These are phyloP conservation scores for Xylaria sp. DNA, from an alignment of 2,329 filamentous ascomycete species.

Conservation along the genomic window DNA sequence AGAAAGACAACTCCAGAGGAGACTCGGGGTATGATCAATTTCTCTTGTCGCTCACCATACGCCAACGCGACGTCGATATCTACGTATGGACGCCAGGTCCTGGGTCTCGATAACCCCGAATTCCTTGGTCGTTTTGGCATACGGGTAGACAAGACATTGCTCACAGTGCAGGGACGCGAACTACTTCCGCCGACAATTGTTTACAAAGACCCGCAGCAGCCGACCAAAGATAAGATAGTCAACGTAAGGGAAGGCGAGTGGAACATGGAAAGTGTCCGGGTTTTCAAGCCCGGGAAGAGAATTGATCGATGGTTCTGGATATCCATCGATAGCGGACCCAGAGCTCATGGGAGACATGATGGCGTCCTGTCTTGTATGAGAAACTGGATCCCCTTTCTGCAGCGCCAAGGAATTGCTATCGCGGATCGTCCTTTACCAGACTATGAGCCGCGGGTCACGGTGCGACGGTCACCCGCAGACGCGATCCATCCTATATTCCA, in stretches of 20 bases:
- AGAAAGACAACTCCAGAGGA: conserved; percentile 69
- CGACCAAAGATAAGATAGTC: conserved; percentile 46
- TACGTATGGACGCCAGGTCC: conserved; percentile 62
- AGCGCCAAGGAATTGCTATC: conserved; percentile 55
- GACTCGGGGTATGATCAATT: conserved; percentile 74
- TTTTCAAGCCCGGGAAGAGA: conserved; percentile 59
- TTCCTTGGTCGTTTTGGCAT: conserved; percentile 67
- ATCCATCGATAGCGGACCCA: conserved; percentile 48
- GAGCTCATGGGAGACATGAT: neutral
- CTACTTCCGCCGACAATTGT: conserved; percentile 68
- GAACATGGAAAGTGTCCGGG: conserved; percentile 72
- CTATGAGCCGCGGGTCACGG: conserved; percentile 17
- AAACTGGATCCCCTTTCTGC: conserved; percentile 53
- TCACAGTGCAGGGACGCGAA: conserved; percentile 79
- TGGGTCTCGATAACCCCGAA: conserved; percentile 65
- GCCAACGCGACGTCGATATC: conserved; percentile 75
- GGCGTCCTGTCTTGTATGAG: conserved; percentile 41
- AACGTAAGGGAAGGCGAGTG: conserved; percentile 67
- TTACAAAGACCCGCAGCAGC: conserved; percentile 58
- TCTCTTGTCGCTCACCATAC: conserved; percentile 74
- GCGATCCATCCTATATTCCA: conserved; percentile 49
- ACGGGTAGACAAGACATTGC: conserved; percentile 66
- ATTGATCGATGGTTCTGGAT: conserved; percentile 64
- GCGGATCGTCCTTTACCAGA: conserved; percentile 29
- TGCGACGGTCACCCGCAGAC: conserved; percentile 40